Conservation (phyloP, 1,284 basidiomycete genomes). For the Tilletia setariae region DNA sequence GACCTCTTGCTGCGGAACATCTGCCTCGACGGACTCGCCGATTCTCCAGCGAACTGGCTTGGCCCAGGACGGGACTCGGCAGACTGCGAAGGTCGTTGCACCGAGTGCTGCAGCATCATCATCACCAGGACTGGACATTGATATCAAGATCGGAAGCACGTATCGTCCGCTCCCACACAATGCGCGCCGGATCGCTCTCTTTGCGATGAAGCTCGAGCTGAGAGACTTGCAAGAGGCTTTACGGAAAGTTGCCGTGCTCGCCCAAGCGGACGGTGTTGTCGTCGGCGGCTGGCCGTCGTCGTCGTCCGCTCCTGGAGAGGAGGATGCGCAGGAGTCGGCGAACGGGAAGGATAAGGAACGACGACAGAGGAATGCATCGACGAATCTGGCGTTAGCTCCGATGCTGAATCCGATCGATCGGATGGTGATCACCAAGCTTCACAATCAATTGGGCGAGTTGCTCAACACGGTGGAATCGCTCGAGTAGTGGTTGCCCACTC, state of each 20-base stretch:
- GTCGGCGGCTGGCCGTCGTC: background rate
- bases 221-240: slow-evolving; percentile 45
- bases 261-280: slow-evolving; percentile 6
- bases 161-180: slow-evolving; percentile 40
- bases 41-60: no score
- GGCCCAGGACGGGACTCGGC: no score
- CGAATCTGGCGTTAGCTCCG: background rate
- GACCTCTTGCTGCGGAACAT: background rate
- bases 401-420: slow-evolving; percentile 49
- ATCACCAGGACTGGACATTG: slow-evolving; percentile 19
- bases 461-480: slow-evolving; percentile 46
- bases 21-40: no score
- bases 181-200: slow-evolving; percentile 49
- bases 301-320: background rate
- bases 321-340: background rate
- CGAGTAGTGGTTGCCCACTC: slow-evolving; percentile 28
- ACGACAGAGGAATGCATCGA: background rate
- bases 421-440: slow-evolving; percentile 46
- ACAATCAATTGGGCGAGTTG: slow-evolving; percentile 44
- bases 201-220: slow-evolving; percentile 52
- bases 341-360: background rate
- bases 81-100: background rate
- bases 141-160: slow-evolving; percentile 45
- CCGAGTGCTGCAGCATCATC: background rate
- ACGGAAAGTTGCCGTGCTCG: slow-evolving; percentile 38